Evolutionary conservation across 805 yeast species (phyloP), one percentile per base, ranked within the genome.

Genomic region (Martiniozyma abietophila): DNA sequence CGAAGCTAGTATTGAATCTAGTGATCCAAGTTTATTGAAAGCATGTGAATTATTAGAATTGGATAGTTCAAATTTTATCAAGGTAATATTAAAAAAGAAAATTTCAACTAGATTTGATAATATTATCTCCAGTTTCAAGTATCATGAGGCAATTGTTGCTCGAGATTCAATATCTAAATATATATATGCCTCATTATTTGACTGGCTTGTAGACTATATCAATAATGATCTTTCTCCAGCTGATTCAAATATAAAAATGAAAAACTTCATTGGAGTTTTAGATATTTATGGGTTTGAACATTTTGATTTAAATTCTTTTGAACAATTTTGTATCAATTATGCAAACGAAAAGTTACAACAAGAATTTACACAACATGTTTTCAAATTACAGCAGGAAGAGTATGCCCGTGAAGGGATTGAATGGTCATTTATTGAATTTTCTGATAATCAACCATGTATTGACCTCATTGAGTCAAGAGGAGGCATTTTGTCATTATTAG

Each of bases 221-320:
- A 89, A 89, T 57, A 53, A 67, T 15, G 94, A 85, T 50, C 69
- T 89, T 47, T 82, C 92, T 50, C 75, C 88, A 3, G 76, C 79
- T 18, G 80, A 74, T 27, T 70, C 82, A 15, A 67, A 65, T 24
- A 59, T 62, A 18, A 60, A 74, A 19, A 69, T 77, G 29, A 61
- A 69, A 29, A 71, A 84, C 2, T 92, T 89, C 48, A 89, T 89
- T 49, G 98, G 98, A 54, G 97, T 89, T 18, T 69, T 89, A 48
- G 98, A 89, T 77, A 89, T 89, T 47, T 89, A 89, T 54, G 98
- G 98, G 11, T 89, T 89, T 56, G 98, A 89, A 59, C 96, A 89
- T 59, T 89, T 89, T 56, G 86, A 85, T 46, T 75, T 71, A 50
- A 89, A 89, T 61, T 86, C 96, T 6, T 89, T 89, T 53, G 98